These are phyloP conservation scores for Skeletonema costatum DNA, from an alignment of 108 stramenopile genomes.

Conservation along the genomic window DNA sequence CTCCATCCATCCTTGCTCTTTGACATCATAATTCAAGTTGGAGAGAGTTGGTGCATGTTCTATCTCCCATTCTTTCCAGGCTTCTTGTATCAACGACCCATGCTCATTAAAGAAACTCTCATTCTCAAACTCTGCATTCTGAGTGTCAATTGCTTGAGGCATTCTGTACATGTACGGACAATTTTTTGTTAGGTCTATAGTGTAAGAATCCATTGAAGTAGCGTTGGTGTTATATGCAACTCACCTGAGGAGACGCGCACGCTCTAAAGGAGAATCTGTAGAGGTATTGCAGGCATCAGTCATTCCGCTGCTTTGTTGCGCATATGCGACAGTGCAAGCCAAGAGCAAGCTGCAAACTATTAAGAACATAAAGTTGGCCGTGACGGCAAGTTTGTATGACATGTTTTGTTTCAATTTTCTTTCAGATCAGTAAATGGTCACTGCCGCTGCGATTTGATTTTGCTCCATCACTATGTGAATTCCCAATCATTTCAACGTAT, in stretches of 20 bases:
- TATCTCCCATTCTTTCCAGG: slow-evolving; percentile 57
- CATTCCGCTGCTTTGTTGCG: neutral
- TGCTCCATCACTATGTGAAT: neutral
- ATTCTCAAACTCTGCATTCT: slow-evolving; percentile 41
- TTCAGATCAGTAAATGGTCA: neutral
- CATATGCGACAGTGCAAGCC: neutral
- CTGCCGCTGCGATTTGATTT: neutral
- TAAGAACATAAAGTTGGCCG: neutral
- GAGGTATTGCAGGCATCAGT: neutral
- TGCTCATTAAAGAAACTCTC: slow-evolving; percentile 47
- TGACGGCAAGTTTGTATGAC: neutral
- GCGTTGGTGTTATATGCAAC: neutral
- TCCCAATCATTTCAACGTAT: no score
- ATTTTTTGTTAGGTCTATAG: neutral
- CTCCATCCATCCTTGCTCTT: slow-evolving; percentile 28
- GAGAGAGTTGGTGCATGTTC: neutral
- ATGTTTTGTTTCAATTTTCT: neutral
- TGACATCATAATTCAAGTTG: neutral
- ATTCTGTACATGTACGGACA: neutral
- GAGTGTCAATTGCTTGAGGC: slow-evolving; percentile 13
- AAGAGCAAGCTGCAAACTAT: neutral
- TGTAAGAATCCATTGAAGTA: neutral
- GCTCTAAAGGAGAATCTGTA: neutral
- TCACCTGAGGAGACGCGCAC: neutral
- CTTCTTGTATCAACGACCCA: slow-evolving; percentile 30